phyloP scores from a whole-genome alignment of 257 asterid species.

The Rubia yunnanensis region DNA sequence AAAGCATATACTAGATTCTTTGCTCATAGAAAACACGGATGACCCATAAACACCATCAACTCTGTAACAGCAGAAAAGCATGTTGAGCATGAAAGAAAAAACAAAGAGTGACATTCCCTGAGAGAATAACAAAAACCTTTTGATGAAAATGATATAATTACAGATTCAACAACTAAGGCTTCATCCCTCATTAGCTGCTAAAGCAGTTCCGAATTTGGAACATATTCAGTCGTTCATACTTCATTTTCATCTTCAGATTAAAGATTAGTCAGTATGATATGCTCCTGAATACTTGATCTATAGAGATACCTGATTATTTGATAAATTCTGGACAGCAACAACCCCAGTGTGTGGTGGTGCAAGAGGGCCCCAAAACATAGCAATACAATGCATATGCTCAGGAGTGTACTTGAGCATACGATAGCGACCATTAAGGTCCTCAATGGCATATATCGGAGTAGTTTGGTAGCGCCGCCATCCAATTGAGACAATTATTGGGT shows the following conservation, averaged over 20 bases:
- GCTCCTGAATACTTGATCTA: background rate
- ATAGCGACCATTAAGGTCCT: slow-evolving; percentile 83
- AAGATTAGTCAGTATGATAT: background rate
- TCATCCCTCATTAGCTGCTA: background rate
- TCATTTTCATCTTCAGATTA: background rate
- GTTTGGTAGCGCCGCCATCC: slow-evolving; percentile 99
- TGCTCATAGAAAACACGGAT: background rate
- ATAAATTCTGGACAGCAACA: slow-evolving; percentile 80
- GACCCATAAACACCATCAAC: background rate
- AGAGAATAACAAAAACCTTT: background rate
- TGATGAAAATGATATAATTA: background rate
- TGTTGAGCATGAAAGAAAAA: background rate
- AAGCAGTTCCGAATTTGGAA: background rate
- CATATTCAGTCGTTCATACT: background rate
- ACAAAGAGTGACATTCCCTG: background rate
- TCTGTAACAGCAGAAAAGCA: background rate
- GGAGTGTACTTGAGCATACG: slow-evolving; percentile 99
- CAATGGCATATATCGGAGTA: slow-evolving; percentile 78
- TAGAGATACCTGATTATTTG: slow-evolving; percentile 67
- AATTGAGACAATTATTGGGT: slow-evolving; percentile 88
- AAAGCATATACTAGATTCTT: too few relatives aligned
- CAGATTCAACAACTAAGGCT: background rate
- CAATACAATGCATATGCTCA: slow-evolving; percentile 99
- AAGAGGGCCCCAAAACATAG: slow-evolving; percentile 99
- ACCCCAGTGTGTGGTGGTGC: slow-evolving; percentile 94